These are phyloP conservation scores for Blastobotrys attinorum DNA, from an alignment of 805 yeast genomes.

Conservation along the genomic window DNA sequence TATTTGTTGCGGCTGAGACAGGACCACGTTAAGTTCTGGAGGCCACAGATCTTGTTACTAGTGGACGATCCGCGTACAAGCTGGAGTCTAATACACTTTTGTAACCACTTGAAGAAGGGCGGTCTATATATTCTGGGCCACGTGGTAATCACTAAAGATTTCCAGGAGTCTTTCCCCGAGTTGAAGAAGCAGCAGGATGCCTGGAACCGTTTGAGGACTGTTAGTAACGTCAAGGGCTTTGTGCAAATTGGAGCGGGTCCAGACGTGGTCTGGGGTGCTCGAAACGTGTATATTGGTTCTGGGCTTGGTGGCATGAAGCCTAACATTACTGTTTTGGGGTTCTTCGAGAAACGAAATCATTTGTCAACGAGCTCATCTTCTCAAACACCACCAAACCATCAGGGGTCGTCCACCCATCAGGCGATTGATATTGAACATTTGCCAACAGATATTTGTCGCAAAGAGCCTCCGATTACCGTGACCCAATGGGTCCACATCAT, in stretches of 20 bases:
- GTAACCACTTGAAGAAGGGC: constrained; percentile 92
- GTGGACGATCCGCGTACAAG: constrained; percentile 89
- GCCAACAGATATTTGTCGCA: constrained; percentile 75
- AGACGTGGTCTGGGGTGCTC: constrained; percentile 85
- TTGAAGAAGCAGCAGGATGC: constrained; percentile 65
- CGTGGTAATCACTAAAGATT: constrained; percentile 60
- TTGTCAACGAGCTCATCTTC: neutral
- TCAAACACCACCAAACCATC: neutral
- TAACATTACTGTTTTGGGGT: constrained; percentile 86
- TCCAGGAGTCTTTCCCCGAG: constrained; percentile 60
- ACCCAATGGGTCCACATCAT: constrained; percentile 87
- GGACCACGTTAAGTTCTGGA: constrained; percentile 96
- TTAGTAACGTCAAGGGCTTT: constrained; percentile 78
- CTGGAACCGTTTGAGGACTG: constrained; percentile 77
- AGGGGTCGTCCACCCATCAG: too few relatives aligned
- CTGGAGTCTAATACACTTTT: constrained; percentile 86
- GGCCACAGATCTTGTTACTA: constrained; percentile 85
- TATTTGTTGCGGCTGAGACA: constrained; percentile 73
- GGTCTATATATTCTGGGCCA: constrained; percentile 91
- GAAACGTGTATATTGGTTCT: constrained; percentile 85
- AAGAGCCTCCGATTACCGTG: constrained; percentile 60
- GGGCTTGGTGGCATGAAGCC: constrained; percentile 99
- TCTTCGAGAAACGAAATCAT: constrained; percentile 51
- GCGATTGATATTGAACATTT: constrained; percentile 36
- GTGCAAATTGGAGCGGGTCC: constrained; percentile 89